These are phyloP conservation scores for Wickerhamiella siamensis DNA, from an alignment of 805 yeast species.

Conservation along the genomic window DNA sequence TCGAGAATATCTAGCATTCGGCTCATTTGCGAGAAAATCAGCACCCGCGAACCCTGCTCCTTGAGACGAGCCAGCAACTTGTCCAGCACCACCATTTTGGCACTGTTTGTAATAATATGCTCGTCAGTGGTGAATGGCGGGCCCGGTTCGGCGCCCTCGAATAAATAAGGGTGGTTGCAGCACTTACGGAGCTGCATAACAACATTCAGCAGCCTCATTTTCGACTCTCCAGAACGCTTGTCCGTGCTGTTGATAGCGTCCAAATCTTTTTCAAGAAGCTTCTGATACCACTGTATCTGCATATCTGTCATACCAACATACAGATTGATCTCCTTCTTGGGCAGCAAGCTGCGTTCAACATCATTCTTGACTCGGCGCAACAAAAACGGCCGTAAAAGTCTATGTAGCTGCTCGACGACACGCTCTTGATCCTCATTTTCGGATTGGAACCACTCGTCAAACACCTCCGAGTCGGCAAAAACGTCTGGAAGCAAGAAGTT, in stretches of 20 bases:
- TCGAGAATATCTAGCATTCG: conserved; percentile 79
- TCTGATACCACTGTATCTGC: conserved; percentile 87
- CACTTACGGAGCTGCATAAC: conserved; percentile 96
- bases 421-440: conserved; percentile 40
- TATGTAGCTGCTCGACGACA: conserved; percentile 79
- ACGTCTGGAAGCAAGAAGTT: conserved; percentile 89
- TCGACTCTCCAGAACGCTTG: conserved; percentile 42
- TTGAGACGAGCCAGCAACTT: conserved; percentile 61
- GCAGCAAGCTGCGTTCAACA: conserved; percentile 80
- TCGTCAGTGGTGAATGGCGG: conserved; percentile 95
- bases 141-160: conserved; percentile 99
- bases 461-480: conserved; percentile 78
- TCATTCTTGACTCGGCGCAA: conserved; percentile 83
- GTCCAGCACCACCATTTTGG: conserved; percentile 82
- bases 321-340: conserved; percentile 77
- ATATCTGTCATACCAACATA: conserved; percentile 94
- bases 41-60: conserved; percentile 72
- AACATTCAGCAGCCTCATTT: conserved; percentile 76
- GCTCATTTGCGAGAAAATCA: conserved; percentile 89
- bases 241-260: conserved; percentile 91
- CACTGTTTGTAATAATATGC: conserved; percentile 73
- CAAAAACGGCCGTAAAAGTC: conserved; percentile 73
- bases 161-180: conserved; percentile 91
- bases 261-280: conserved; percentile 74
- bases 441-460: conserved; percentile 71